Evolutionary conservation across 2,329 filamentous ascomycete species (phyloP).

Genomic region (Aspergillus cejpii): DNA sequence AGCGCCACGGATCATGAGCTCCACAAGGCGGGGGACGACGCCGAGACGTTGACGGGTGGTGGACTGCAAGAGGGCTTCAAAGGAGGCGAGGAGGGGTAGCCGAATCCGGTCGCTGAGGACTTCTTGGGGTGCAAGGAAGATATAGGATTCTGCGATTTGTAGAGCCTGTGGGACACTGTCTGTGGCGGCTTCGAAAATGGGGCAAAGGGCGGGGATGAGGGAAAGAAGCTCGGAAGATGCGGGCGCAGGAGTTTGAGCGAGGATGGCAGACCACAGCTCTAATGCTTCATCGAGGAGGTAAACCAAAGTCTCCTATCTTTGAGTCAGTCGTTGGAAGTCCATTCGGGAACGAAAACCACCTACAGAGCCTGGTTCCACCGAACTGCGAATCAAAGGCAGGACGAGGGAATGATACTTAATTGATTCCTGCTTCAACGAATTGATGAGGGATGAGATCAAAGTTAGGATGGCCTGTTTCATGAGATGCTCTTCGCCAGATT

Average conservation of each 20-base stretch:
- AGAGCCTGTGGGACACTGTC: slow-evolving; percentile 58
- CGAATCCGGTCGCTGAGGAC: slow-evolving; percentile 38
- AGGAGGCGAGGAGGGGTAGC: slow-evolving; percentile 32
- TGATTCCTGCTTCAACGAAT: slow-evolving; percentile 72
- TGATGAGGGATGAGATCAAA: slow-evolving; percentile 76
- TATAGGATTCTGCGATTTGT: slow-evolving; percentile 62
- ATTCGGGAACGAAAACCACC: slow-evolving; percentile 13
- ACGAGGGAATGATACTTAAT: slow-evolving; percentile 72
- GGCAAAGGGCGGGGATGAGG: slow-evolving; percentile 58
- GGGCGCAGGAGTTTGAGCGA: slow-evolving; percentile 59
- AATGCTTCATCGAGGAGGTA: slow-evolving; percentile 88
- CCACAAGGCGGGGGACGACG: slow-evolving; percentile 47
- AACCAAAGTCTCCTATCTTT: slow-evolving; percentile 53
- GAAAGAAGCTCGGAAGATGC: slow-evolving; percentile 54
- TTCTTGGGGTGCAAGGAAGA: slow-evolving; percentile 54
- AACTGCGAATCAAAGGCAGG: slow-evolving; percentile 72
- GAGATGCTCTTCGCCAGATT: slow-evolving; percentile 77
- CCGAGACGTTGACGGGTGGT: slow-evolving; percentile 37
- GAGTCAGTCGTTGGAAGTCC: neutral
- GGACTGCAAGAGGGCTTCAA: slow-evolving; percentile 37
- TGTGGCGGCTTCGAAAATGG: slow-evolving; percentile 60
- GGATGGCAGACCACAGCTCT: slow-evolving; percentile 76
- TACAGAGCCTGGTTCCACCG: slow-evolving; percentile 68
- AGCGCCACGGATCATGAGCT: slow-evolving; percentile 59
- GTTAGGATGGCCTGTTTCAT: slow-evolving; percentile 91